Evolutionary conservation across 2,329 filamentous ascomycete genomes (phyloP), one percentile per base, ranked within the genome.

Genomic region (Curvularia spicifera): DNA sequence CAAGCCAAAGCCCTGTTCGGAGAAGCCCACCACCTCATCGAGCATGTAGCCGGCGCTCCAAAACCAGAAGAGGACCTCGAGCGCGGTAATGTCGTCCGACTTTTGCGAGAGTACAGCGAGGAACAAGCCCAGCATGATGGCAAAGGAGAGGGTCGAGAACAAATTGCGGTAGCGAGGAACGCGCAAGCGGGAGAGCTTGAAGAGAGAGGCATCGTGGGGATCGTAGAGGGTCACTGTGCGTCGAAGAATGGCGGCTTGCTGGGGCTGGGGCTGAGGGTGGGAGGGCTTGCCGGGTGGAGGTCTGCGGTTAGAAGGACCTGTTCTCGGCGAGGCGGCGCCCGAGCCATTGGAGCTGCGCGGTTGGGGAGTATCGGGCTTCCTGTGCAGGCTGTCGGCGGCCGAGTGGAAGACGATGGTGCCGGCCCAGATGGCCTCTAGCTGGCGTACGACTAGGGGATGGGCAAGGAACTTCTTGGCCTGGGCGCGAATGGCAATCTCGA

Each of bases 41-140:
- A 97, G 86, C 92, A 97, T 96, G 77, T 96, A 97, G 0, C 94
- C 94, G 26, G 92, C 91, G 72, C 92, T 96, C 93, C 94, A 98
- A 76, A 97, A 91, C 94, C 94, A 98, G 78, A 98, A 97, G 12
- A 97, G 76, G 15, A 97, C 81, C 75, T 98, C 94, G 9, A 97
- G 80, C 0, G 86, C 85, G 1, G 92, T 96, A 69, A 98, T 97
- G 51, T 88, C 84, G 53, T 89, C 84, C 2, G 91, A 94, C 58
- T 91, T 86, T 71, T 91, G 82, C 10, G 85, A 81, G 3, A 97
- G 83, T 9, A 98, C 93, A 9, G 92, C 89, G 18, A 97, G 80
- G 74, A 96, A 97, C 10, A 97, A 83, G 13, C 87, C 89, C 39
- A 97, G 88, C 72, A 98, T 83, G 45, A 96, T 86, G 22, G 91